These are phyloP conservation scores for Tetrapisispora phaffii DNA, from an alignment of 805 yeast species.

Conservation along the genomic window DNA sequence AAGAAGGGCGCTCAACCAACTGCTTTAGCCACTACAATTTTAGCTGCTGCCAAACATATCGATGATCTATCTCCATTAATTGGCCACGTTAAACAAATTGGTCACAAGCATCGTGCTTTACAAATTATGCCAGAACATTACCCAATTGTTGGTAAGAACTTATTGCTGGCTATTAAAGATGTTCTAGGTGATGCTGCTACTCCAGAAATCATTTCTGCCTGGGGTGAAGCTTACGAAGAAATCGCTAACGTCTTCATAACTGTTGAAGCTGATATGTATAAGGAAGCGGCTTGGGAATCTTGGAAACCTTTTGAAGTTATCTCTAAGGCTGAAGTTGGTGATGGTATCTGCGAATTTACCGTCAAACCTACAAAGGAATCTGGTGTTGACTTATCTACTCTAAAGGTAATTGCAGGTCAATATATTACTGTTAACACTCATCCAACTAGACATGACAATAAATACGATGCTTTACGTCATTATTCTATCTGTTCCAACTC, in stretches of 20 bases:
- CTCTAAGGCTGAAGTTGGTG: slow-evolving; percentile 35
- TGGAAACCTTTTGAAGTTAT: slow-evolving; percentile 43
- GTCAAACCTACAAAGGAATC: slow-evolving; percentile 38
- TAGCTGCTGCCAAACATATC: slow-evolving; percentile 53
- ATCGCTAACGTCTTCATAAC: slow-evolving; percentile 52
- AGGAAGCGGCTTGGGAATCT: slow-evolving; percentile 46
- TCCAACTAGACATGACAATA: slow-evolving; percentile 30
- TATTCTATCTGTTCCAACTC: slow-evolving; percentile 44
- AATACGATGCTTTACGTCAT: slow-evolving; percentile 42
- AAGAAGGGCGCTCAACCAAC: slow-evolving; percentile 46
- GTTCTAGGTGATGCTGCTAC: slow-evolving; percentile 55
- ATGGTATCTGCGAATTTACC: slow-evolving; percentile 41
- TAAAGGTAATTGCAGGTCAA: slow-evolving; percentile 32
- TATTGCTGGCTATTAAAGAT: slow-evolving; percentile 45
- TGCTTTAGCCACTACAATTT: slow-evolving; percentile 52
- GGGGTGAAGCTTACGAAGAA: slow-evolving; percentile 56
- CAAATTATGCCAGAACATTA: slow-evolving; percentile 56
- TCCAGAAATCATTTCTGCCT: slow-evolving; percentile 47
- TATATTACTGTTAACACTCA: slow-evolving; percentile 31
- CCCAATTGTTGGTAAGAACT: slow-evolving; percentile 49
- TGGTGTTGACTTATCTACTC: slow-evolving; percentile 17
- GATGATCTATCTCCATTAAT: slow-evolving; percentile 46
- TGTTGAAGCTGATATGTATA: slow-evolving; percentile 42
- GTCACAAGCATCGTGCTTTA: slow-evolving; percentile 56
- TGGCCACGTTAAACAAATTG: slow-evolving; percentile 49